A percentile compares a stretch with the other conserved stretches of the same genome.
phyloP scores from a whole-genome alignment of 2,329 filamentous ascomycete species.

The Curvularia eragrostidis region DNA sequence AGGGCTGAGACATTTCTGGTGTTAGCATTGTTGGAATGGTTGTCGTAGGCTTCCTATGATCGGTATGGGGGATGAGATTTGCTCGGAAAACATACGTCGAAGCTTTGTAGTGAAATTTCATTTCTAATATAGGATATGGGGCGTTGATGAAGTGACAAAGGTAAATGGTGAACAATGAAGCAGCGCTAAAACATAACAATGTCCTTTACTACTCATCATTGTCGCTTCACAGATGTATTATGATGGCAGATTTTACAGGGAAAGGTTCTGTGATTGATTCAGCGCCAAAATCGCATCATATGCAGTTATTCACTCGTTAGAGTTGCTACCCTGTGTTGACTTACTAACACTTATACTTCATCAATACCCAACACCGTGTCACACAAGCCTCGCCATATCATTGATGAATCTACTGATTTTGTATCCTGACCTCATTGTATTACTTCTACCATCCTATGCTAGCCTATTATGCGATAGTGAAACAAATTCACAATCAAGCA shows the following conservation, averaged over 20 bases:
- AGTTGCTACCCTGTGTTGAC: not conserved
- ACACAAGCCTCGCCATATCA: no score
- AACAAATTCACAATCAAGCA: no score
- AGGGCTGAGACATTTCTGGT: not conserved
- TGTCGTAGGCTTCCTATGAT: not conserved
- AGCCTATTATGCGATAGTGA: no score
- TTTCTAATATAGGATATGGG: not conserved
- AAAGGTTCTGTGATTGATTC: not conserved
- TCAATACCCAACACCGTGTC: no score
- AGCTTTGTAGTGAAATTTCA: not conserved
- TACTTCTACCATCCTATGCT: no score
- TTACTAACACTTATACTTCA: constrained; percentile 22
- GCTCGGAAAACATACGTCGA: not conserved
- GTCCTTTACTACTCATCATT: not conserved
- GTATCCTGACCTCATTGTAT: no score
- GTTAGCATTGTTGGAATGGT: not conserved
- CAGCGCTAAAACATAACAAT: not conserved
- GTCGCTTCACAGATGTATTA: not conserved
- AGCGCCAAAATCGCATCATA: not conserved
- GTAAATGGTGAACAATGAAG: not conserved
- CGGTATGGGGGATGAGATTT: not conserved
- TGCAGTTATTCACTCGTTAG: not conserved
- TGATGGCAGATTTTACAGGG: not conserved
- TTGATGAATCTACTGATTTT: no score
- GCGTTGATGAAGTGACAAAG: not conserved